phyloP scores from a whole-genome alignment of 306 rosid genomes.

The Rubus parviflorus region DNA sequence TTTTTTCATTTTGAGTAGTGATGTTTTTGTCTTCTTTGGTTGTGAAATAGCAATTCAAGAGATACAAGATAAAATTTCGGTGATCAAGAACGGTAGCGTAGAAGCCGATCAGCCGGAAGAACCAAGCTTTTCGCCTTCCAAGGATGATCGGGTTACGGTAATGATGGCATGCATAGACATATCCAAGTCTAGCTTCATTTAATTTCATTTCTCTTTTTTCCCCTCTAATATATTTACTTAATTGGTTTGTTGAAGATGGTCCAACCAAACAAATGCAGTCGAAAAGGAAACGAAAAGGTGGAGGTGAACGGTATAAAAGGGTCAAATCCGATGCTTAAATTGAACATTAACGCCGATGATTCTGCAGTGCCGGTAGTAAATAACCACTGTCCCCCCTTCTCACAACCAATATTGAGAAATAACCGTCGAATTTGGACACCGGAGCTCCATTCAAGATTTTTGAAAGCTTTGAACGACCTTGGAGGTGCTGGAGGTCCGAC shows the following conservation, averaged over 20 bases:
- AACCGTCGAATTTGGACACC: slow-evolving; percentile 18
- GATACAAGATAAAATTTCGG: not conserved
- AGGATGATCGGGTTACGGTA: not conserved
- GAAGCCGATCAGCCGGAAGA: not conserved
- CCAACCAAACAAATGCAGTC: not conserved
- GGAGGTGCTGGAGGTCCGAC: slow-evolving; percentile 28
- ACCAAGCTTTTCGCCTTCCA: not conserved
- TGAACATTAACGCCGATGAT: not conserved
- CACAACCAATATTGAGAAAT: not conserved
- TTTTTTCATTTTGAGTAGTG: not conserved
- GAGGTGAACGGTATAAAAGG: not conserved
- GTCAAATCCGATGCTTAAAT: not conserved
- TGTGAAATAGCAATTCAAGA: not conserved
- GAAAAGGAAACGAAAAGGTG: not conserved
- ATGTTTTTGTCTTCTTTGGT: not conserved
- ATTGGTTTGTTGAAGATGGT: not conserved
- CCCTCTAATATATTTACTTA: not conserved
- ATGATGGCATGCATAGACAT: not conserved
- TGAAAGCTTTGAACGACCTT: slow-evolving; percentile 2
- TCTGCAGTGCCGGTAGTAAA: not conserved
- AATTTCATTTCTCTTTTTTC: not conserved
- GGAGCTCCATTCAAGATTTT: slow-evolving; percentile 19
- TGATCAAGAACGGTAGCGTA: not conserved
- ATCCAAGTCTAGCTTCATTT: not conserved
- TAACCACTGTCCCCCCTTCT: not conserved